Evolutionary conservation across 2,329 filamentous ascomycete genomes (phyloP).

Genomic region (Venturia asperata): DNA sequence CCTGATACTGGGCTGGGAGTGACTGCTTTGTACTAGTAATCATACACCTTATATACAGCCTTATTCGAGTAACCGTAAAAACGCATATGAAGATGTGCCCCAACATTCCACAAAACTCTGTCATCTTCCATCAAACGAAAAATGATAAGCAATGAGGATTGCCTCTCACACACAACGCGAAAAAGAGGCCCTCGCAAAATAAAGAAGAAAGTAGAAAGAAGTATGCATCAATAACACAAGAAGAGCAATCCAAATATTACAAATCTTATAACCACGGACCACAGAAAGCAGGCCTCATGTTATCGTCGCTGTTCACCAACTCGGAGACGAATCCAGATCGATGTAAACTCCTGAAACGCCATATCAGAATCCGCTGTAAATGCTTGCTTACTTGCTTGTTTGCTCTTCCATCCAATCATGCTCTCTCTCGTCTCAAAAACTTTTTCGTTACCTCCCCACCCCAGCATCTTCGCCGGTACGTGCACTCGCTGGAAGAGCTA

Average conservation of each 20-base stretch:
- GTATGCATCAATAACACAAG: slow-evolving; percentile 10
- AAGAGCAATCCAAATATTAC: neutral
- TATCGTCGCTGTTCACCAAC: neutral
- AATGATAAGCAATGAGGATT: too few relatives aligned
- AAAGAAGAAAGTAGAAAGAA: neutral
- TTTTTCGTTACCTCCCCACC: too few relatives aligned
- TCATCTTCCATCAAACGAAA: neutral
- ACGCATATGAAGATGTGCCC: too few relatives aligned
- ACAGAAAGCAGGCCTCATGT: neutral
- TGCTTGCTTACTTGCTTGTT: neutral
- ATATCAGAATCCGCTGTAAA: slow-evolving; percentile 1
- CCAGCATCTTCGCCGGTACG: neutral
- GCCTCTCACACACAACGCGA: neutral
- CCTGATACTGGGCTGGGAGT: too few relatives aligned
- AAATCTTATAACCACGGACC: neutral
- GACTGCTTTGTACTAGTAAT: too few relatives aligned
- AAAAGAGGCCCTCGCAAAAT: neutral
- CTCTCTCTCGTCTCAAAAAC: neutral
- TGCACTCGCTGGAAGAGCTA: neutral
- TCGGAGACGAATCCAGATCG: neutral
- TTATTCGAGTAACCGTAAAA: too few relatives aligned
- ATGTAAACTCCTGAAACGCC: neutral
- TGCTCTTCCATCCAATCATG: neutral
- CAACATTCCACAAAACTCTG: too few relatives aligned
- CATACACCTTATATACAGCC: too few relatives aligned